phyloP scores from a whole-genome alignment of 441 rosid species.

The Erysimum cheiri region DNA sequence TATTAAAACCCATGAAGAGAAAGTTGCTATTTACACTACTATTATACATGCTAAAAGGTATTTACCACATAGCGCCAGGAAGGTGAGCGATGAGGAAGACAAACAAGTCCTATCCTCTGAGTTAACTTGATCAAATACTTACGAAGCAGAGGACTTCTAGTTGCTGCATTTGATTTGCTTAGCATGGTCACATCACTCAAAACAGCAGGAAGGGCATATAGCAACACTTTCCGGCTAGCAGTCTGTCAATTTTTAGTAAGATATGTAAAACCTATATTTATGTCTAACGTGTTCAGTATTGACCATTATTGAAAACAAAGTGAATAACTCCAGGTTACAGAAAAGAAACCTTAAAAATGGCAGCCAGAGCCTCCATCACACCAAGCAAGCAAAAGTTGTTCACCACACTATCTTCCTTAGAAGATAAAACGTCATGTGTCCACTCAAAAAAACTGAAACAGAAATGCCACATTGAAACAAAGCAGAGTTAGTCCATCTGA shows the following conservation, averaged over 20 bases:
- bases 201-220: constrained; percentile 62
- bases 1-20: constrained; percentile 20
- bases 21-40: constrained; percentile 21
- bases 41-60: constrained; percentile 25
- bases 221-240: constrained; percentile 67
- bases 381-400: constrained; percentile 78
- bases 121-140: constrained; percentile 81
- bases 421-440: constrained; percentile 78
- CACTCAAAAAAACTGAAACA: constrained; percentile 77
- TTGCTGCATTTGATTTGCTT: constrained; percentile 65
- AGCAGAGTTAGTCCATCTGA: neutral
- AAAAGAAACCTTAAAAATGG: constrained; percentile 78
- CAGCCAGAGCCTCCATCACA: constrained; percentile 83
- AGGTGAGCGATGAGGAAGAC: constrained; percentile 82
- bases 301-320: neutral
- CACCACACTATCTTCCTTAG: constrained; percentile 58
- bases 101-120: constrained; percentile 82
- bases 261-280: constrained; percentile 28
- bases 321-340: constrained; percentile 12
- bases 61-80: constrained; percentile 86
- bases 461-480: constrained; percentile 35
- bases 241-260: constrained; percentile 58
- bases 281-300: constrained; percentile 11
- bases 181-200: constrained; percentile 67
- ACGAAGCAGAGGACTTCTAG: constrained; percentile 83